Evolutionary conservation across 306 rosid species (phyloP).

Genomic region (Ceratonia siliqua): DNA sequence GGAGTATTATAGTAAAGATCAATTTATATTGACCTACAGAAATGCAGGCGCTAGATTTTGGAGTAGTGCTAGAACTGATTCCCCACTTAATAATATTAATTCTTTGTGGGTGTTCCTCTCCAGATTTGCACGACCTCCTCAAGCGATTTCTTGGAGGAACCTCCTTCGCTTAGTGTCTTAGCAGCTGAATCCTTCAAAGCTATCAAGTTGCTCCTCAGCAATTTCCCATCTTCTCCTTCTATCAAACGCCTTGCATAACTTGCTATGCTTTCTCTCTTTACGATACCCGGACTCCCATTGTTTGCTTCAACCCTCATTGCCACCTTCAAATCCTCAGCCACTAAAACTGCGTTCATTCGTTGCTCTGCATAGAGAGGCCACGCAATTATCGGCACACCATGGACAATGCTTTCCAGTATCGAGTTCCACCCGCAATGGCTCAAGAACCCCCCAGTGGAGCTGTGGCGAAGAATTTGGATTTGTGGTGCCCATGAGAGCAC

Average conservation of each 20-base stretch:
- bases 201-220: background rate
- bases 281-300: no score
- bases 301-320: conserved; percentile 39
- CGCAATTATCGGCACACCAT: conserved; percentile 68
- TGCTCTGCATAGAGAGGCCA: conserved; percentile 91
- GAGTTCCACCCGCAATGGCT: conserved; percentile 95
- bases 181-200: background rate
- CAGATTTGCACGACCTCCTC: no score
- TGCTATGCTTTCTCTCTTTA: no score
- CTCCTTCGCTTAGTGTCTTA: background rate
- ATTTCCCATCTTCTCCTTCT: background rate
- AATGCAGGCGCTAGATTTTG: no score
- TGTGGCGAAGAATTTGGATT: conserved; percentile 56
- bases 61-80: no score
- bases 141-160: background rate
- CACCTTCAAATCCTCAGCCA: conserved; percentile 45
- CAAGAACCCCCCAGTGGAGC: conserved; percentile 64
- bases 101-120: no score
- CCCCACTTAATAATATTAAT: no score
- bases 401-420: conserved; percentile 50
- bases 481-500: conserved; percentile 84
- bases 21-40: no score
- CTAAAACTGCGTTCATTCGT: conserved; percentile 65
- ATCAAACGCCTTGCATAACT: background rate
- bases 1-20: no score